Evolutionary conservation across 106 monocot genomes (phyloP), one percentile per base, ranked within the genome.

Genomic region (Triglochin maritima): DNA sequence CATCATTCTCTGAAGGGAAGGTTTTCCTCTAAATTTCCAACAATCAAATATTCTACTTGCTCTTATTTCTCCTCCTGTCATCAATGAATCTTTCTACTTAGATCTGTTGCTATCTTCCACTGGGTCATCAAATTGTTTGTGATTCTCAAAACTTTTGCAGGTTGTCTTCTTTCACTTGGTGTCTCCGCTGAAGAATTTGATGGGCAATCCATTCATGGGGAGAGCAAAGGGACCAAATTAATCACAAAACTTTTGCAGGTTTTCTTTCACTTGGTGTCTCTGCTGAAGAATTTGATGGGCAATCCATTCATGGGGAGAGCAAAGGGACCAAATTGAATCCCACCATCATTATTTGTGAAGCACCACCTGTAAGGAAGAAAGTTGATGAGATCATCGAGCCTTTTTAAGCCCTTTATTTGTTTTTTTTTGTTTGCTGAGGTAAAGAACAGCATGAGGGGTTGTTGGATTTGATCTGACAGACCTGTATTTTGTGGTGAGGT

Each of bases 401-500:
- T 29, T 29, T 29, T 29, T 29, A 29, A 29, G 29, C 29, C 29
- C 29, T 29, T 29, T 29, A 29, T 29, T 29, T 29, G 29, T 29
- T 29, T 29, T 29, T 29, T 29, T 29, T 29, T 29, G 29, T 29
- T 29, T 29, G 29, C 29, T 29, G 29, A 29, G 29, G 29, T 29
- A 29, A 29, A 29, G 29, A 29, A 29, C 29, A 29, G 29, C 29
- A 29, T 29, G 29, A 29, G 29, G 29, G 29, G 29, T 29, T 29
- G 29, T 29, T 29, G 29, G 29, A 29, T 29, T 29, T 29, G 29
- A 29, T 29, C 29, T 29, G 29, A 29, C 29, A 29, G 57, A 91
- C 90, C 87, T 87, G 82, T 89, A 93, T 68, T 86, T 81, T 62
- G 89, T 93, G 44, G 93, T 86, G 74, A 93, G 86, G 81, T 93